Evolutionary conservation across 1,284 basidiomycete species (phyloP), one percentile per base, ranked within the genome.

Genomic region (Lentinula novae-zelandiae): DNA sequence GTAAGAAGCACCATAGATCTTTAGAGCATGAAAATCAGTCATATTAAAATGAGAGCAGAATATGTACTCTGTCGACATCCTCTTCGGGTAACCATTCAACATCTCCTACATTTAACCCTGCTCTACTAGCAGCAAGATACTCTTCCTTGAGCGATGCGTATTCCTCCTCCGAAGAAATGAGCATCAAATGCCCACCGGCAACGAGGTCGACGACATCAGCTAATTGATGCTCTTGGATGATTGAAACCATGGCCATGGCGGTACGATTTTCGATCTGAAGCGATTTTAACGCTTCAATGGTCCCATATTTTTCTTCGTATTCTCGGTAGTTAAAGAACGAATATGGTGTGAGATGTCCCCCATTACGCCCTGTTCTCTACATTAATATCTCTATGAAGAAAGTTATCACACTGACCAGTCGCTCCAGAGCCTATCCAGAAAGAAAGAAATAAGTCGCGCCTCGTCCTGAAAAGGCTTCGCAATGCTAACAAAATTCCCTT

Each of bases 401-500:
- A 33, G 27, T 20, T 20, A 5, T 38, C 20, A 22, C 71, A 54
- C 63, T 27, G 5, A 87, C 89, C 90, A 53, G 90, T 93, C 27
- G 90, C 91, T n/a, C 90, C 91, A 39, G 87, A 85, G 70, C 90
- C 90, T 92, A 15, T 15, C 13, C 13, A 64, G 0, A 12, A n/a
- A 22, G 17, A 6, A 34, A 39, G 46, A 52, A 42, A 17, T 58
- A 34, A 55, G 62, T 53, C 49, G 46, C 27, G 55, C 31, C 40
- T 31, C 36, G 54, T 42, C 22, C 27, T 34, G 39, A 40, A 46
- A 36, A 40, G 15, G 60, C 33, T 44, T 6, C 58, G 27, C 38
- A 42, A 48, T 13, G 73, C 87, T 74, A 34, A 91, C 90, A 92
- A 68, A 93, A 93, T 60, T 90, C 86, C 66, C 90, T 77, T 2